Base-by-base conservation (phyloP, 2,329 filamentous ascomycete species). In the Alternaria burnsii region DNA sequence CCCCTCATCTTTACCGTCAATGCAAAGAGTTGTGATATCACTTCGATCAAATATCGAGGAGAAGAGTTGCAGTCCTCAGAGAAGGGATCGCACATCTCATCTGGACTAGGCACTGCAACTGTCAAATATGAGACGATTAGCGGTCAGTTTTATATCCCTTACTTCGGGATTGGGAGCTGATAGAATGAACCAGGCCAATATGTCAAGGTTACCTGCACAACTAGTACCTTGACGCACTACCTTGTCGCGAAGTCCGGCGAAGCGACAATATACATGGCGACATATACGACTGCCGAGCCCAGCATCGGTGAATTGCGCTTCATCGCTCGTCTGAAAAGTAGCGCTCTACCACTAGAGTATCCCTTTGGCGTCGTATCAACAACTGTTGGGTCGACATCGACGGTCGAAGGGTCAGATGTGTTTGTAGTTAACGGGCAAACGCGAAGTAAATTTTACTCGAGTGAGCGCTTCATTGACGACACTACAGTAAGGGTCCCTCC, bases 191-290 rank as follows among this genome's bases (percentile, higher is more conserved):
- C 34, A 72, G 71, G 46, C 55, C 73, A 79, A 62, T 88, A 87
- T 70, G 83, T 88, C 67, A 89, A 88, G 74, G 82, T 90, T 38
- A 88, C 86, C 14, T 89, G 87, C 69, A 82, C 80, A 9, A 86
- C 87, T 1, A 81, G 79, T 44, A 88, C 83, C n/a, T 76, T 89
- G 59, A 90, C 85, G 0, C 88, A 90, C 38, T 90, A 90, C 76
- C 83, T 87, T 66, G 84, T 90, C 5, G 84, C 87, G 12, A 83
- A 82, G 59, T 83, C 85, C 53, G 87, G 88, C n/a, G 85, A 88
- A 54, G 82, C 84, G 59, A 85, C 82, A 28, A 83, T 90, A n/a
- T 79, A 68, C 59, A 79, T 80, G 76, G 78, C 85, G 6, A 90
- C 88, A 2, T 82, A 89, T 70, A 90, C 85, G 58, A 87, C 83